Evolutionary conservation across 2,329 filamentous ascomycete species (phyloP).

Genomic region (Aspergillus novofumigatus): DNA sequence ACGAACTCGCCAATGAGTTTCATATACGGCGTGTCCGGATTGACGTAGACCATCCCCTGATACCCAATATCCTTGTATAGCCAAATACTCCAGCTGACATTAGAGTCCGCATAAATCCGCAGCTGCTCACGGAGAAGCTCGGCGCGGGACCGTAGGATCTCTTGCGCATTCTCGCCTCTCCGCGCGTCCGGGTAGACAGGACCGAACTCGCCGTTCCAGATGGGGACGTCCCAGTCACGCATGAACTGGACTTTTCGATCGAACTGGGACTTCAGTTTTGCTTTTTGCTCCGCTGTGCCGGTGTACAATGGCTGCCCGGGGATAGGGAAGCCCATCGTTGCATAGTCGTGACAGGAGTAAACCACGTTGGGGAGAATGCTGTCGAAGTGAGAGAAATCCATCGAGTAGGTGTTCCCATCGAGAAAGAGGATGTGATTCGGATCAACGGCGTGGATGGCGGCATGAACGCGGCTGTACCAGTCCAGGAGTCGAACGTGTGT

Average conservation of each 20-base stretch:
- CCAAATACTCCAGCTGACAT: no score
- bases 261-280: conserved; percentile 9
- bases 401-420: conserved; percentile 21
- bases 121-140: no score
- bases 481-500: conserved; percentile 37
- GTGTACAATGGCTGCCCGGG: not conserved
- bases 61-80: conserved; percentile 51
- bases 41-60: conserved; percentile 49
- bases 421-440: conserved; percentile 41
- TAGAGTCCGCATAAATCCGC: no score
- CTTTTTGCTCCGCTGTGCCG: conserved; percentile 34
- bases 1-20: conserved; percentile 22
- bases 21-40: conserved; percentile 44
- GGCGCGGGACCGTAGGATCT: no score
- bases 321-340: no score
- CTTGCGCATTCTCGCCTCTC: no score
- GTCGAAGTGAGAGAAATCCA: no score
- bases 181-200: conserved; percentile 32
- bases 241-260: no score
- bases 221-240: conserved; percentile 25
- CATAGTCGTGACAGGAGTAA: no score
- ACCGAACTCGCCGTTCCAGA: conserved; percentile 50
- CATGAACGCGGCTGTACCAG: conserved; percentile 43
- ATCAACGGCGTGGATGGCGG: conserved; percentile 42
- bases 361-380: no score